Evolutionary conservation across 2,329 filamentous ascomycete species (phyloP), one percentile per base, ranked within the genome.

Genomic region (Hypoxylon sp.): DNA sequence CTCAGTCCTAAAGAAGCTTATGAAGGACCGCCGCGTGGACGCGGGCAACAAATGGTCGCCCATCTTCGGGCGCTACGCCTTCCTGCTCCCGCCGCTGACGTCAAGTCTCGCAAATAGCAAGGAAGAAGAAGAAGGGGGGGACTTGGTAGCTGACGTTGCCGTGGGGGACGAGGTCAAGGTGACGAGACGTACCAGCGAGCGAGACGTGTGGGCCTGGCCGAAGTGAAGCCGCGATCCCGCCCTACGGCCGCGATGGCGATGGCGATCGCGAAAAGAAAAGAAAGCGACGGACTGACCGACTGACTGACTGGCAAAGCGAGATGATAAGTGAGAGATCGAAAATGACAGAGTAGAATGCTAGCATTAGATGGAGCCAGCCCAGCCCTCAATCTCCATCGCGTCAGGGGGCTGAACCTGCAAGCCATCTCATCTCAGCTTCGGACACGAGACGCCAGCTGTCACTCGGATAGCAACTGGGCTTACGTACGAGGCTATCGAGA

Each of bases 21-120:
- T 89, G 84, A 85, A 82, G 54, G 89, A 93, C 77, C 83, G 91
- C 19, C 84, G 91, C 60, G 90, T 94, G 5, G 91, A 94, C 74
- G 68, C 75, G n/a, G 91, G 91, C 0, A 81, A 81, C 32, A 91
- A 87, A 74, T 92, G 87, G 75, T 86, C 84, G 63, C 90, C 91
- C 11, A 83, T 92, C 7, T 94, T 94, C 81, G 91, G 91, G 8
- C 83, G 90, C 46, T 93, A 93, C 78, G 89, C 84, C 0, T 93
- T 92, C 74, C 77, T 91, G 43, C 60, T 71, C 47, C 75, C 65
- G 9, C 27, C 2, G n/a, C 25, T 19, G 16, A 27, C 25, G 23
- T 14, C 30, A 14, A 29, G 11, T 27, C 21, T 47, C 5, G 70
- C 68, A 7, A 41, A 48, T 11, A 50, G 34, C 37, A 32, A n/a